Percentiles rank a stretch among this genome's conserved stretches.
Evolutionary conservation across 306 rosid genomes (phyloP).

Genomic region (Calophaca sinica): DNA sequence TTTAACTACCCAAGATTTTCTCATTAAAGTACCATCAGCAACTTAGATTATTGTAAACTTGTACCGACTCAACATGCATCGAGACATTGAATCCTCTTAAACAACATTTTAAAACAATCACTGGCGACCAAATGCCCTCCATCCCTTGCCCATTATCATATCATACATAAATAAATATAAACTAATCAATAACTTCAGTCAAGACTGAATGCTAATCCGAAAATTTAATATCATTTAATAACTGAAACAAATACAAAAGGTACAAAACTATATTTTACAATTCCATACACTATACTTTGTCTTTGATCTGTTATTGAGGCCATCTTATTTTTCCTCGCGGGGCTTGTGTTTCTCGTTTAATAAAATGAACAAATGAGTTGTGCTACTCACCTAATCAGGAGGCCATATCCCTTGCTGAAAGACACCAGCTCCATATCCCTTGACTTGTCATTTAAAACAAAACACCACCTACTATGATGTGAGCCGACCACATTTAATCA

Average conservation of each 20-base stretch:
- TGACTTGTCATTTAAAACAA: slow-evolving; percentile 42
- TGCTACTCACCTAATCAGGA: slow-evolving; percentile 58
- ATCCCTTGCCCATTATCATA: neutral
- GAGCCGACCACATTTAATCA: slow-evolving; percentile 47
- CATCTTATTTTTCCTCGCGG: slow-evolving; percentile 44
- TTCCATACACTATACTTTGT: slow-evolving; percentile 51
- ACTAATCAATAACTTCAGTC: neutral
- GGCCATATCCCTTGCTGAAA: slow-evolving; percentile 47
- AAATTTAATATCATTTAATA: slow-evolving; percentile 34
- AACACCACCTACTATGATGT: slow-evolving; percentile 48
- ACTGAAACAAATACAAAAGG: slow-evolving; percentile 39
- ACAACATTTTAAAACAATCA: neutral
- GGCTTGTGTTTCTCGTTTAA: slow-evolving; percentile 45
- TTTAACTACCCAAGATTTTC: too few relatives aligned
- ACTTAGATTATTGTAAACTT: too few relatives aligned
- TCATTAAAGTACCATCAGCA: too few relatives aligned
- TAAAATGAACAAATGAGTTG: slow-evolving; percentile 74
- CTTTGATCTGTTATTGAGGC: slow-evolving; percentile 48
- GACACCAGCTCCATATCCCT: slow-evolving; percentile 53
- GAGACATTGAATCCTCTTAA: neutral
- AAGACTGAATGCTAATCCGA: neutral
- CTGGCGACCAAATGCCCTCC: neutral
- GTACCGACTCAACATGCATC: too few relatives aligned
- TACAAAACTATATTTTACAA: slow-evolving; percentile 43
- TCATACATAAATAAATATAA: neutral